Evolutionary conservation across 805 yeast species (phyloP).

Genomic region (Myxozyma neglecta): DNA sequence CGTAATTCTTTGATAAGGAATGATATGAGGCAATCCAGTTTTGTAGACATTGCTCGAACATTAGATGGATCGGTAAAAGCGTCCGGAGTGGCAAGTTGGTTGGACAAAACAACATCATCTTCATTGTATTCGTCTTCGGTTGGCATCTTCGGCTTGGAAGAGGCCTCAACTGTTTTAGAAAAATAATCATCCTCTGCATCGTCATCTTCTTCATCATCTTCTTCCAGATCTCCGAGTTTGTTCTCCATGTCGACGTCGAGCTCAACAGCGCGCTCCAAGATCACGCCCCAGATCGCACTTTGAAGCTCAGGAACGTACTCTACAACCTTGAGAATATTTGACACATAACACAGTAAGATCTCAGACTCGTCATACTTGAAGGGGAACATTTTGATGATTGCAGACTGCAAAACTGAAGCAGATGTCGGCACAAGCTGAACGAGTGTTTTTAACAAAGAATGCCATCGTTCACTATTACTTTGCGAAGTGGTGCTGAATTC

Average conservation of each 20-base stretch:
- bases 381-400: slow-evolving; percentile 67
- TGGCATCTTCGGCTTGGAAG: not conserved
- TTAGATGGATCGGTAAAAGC: slow-evolving; percentile 11
- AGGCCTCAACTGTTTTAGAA: not conserved
- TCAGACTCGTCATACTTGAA: slow-evolving; percentile 65
- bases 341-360: slow-evolving; percentile 61
- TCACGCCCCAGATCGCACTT: slow-evolving; percentile 72
- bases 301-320: slow-evolving; percentile 76
- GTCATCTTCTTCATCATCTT: slow-evolving; percentile 58
- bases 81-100: slow-evolving; percentile 14
- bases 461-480: slow-evolving; percentile 52
- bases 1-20: slow-evolving; percentile 56
- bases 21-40: slow-evolving; percentile 69
- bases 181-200: slow-evolving; percentile 40
- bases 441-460: slow-evolving; percentile 62
- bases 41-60: slow-evolving; percentile 38
- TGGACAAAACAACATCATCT: slow-evolving; percentile 17
- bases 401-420: slow-evolving; percentile 59
- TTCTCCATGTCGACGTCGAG: slow-evolving; percentile 91
- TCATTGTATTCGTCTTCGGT: slow-evolving; percentile 9
- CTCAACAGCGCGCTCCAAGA: slow-evolving; percentile 77
- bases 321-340: slow-evolving; percentile 59
- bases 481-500: slow-evolving; percentile 49
- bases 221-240: slow-evolving; percentile 81
- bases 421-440: slow-evolving; percentile 80